Evolutionary conservation across 441 rosid genomes (phyloP), one percentile per base, ranked within the genome.

Genomic region (Manihot esculenta): DNA sequence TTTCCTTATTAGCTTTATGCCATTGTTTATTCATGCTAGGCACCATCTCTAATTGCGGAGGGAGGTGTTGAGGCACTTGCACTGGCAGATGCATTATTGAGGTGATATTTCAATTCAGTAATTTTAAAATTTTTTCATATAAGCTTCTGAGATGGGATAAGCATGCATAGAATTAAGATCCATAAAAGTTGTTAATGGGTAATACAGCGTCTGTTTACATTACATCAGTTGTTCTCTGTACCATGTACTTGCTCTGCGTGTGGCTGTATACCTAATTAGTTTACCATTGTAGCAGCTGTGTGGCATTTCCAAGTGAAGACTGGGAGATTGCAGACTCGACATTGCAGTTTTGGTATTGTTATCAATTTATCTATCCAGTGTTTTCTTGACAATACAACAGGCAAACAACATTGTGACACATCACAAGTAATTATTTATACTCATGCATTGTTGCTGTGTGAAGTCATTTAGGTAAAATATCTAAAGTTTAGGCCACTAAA

Each of bases 291-390:
- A 72, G 72, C 88, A 94, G 99, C 66, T 94, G 99, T 78, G 89
- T 92, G 76, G 82, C 94, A 76, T 94, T 87, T 87, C 96, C 99
- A 78, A 85, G 89, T 82, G 99, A 92, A 73, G 94, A 90, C 72
- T 94, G 99, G 97, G 96, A 90, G 82, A 94, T 90, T 82, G 96
- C 99, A 18, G 99, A 92, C 84, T 94, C 99, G 69, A 94, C 99
- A 75, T 85, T 94, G 85, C 99, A 90, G 74, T 92, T 94, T 80
- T 94, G 99, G 99, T 94, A 92, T 50, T 48, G 18, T 38, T 44
- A 30, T 55, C 74, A 9, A 18, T 70, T 65, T 23, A n/a, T 21
- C 33, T 63, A 7, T 33, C 41, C 59, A 4, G 14, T 18, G 23
- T 18, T 48, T 64, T 64, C n/a, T 45, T 33, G 61, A 50, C 63